These are phyloP conservation scores for Penicillium sp. DNA, from an alignment of 2,329 filamentous ascomycete genomes.

Conservation along the genomic window DNA sequence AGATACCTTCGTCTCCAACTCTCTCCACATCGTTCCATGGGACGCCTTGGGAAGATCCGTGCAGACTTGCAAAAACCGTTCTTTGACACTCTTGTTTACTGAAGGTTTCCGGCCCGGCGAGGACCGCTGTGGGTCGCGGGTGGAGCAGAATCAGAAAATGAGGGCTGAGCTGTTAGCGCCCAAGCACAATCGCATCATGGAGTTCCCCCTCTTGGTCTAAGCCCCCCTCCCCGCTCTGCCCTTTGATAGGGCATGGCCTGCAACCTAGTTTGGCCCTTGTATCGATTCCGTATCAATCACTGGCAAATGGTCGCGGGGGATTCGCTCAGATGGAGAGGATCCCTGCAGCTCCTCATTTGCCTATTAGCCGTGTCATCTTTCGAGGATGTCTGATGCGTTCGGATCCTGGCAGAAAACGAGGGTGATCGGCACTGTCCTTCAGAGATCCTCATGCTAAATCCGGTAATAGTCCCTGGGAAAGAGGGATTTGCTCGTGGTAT, in stretches of 20 bases:
- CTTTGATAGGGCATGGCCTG: conserved; percentile 26
- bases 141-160: conserved; percentile 16
- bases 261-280: conserved; percentile 30
- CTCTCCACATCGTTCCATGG: conserved; percentile 10
- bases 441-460: conserved; percentile 18
- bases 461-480: conserved; percentile 15
- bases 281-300: conserved; percentile 20
- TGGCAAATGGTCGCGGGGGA: conserved; percentile 19
- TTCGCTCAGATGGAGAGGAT: conserved; percentile 23
- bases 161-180: conserved; percentile 23
- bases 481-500: conserved; percentile 16
- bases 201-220: conserved; percentile 14
- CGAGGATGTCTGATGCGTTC: conserved; percentile 25
- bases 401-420: conserved; percentile 10
- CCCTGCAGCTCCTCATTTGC: conserved; percentile 27
- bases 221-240: conserved; percentile 13
- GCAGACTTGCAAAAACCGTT: conserved; percentile 13
- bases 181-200: conserved; percentile 22
- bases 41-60: conserved; percentile 15
- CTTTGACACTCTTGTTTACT: conserved; percentile 22
- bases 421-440: conserved; percentile 25
- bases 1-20: not conserved
- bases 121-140: conserved; percentile 30
- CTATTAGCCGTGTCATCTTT: conserved; percentile 25
- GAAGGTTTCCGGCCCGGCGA: conserved; percentile 32